Evolutionary conservation across 371 early-diverging fungal species (phyloP).

Genomic region (Mucor lusitanicus): DNA sequence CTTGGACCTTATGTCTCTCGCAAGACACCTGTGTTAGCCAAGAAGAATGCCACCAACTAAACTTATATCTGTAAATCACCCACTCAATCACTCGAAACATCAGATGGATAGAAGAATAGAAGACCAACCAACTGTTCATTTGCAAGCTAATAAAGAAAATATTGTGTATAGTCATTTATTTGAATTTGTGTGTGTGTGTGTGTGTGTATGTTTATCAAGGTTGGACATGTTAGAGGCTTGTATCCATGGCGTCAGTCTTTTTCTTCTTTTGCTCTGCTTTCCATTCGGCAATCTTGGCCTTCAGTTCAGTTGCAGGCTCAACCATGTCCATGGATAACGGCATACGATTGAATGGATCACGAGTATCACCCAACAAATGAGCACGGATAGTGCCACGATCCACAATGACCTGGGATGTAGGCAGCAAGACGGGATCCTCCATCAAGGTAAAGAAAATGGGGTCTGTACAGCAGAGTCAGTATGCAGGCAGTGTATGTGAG

Average conservation of each 20-base stretch:
- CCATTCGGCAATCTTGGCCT: constrained; percentile 53
- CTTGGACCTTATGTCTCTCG: constrained; percentile 73
- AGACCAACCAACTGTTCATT: not conserved
- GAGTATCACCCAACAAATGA: constrained; percentile 90
- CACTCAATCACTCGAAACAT: not conserved
- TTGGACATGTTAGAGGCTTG: constrained; percentile 1
- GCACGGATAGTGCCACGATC: constrained; percentile 95
- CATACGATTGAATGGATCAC: constrained; percentile 96
- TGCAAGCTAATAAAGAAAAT: not conserved
- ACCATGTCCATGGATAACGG: constrained; percentile 83
- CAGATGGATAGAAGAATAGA: not conserved
- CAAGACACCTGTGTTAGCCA: constrained; percentile 41
- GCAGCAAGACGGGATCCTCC: constrained; percentile 97
- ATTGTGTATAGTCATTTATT: not conserved
- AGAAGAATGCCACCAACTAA: constrained; percentile 5
- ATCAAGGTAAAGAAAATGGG: constrained; percentile 93
- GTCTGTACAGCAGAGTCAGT: constrained; percentile 60
- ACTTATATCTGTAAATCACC: not conserved
- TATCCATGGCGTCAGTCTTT: constrained; percentile 19
- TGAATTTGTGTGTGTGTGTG: not conserved
- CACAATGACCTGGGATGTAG: constrained; percentile 83
- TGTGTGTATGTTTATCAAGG: not conserved
- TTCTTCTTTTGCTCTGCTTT: constrained; percentile 37
- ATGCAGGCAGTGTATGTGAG: not conserved
- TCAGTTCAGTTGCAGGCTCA: constrained; percentile 58